phyloP scores from a whole-genome alignment of 352 stramenopile species.

The Phytophthora idaei region DNA sequence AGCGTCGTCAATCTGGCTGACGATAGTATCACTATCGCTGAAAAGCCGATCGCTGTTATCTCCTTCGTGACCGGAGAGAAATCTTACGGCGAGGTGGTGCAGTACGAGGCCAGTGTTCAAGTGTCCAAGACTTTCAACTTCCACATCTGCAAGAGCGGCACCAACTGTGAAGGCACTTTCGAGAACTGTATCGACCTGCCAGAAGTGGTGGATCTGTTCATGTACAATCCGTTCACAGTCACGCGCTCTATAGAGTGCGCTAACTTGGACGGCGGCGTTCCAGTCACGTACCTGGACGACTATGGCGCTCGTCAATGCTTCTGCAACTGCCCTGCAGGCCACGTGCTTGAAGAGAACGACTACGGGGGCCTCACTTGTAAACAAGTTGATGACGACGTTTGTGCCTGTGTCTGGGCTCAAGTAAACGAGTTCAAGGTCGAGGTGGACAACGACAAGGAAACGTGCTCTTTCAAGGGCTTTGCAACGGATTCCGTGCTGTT shows the following conservation, averaged over 20 bases:
- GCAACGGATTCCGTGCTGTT: constrained; percentile 41
- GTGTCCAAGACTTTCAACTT: constrained; percentile 52
- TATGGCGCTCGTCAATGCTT: constrained; percentile 53
- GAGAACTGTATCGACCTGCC: constrained; percentile 45
- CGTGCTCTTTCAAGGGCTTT: constrained; percentile 44
- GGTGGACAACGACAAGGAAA: constrained; percentile 24
- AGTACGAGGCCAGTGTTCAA: constrained; percentile 31
- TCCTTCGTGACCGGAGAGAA: constrained; percentile 47
- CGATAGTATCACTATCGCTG: background rate
- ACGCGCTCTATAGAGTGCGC: constrained; percentile 44
- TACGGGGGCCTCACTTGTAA: constrained; percentile 32
- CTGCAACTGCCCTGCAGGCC: constrained; percentile 55
- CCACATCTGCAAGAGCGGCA: constrained; percentile 32
- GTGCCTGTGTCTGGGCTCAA: constrained; percentile 56
- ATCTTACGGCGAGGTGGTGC: constrained; percentile 45
- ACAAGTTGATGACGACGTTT: constrained; percentile 31
- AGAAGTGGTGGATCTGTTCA: constrained; percentile 52
- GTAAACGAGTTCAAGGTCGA: constrained; percentile 32
- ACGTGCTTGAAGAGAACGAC: constrained; percentile 22
- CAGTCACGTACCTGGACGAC: constrained; percentile 50
- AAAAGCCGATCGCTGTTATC: constrained; percentile 41
- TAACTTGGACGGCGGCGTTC: constrained; percentile 42
- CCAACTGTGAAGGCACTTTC: constrained; percentile 25
- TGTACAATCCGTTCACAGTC: constrained; percentile 69
- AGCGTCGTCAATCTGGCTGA: constrained; percentile 31